phyloP scores from a whole-genome alignment of 2,329 filamentous ascomycete genomes.

The Nigrospora osmanthi region DNA sequence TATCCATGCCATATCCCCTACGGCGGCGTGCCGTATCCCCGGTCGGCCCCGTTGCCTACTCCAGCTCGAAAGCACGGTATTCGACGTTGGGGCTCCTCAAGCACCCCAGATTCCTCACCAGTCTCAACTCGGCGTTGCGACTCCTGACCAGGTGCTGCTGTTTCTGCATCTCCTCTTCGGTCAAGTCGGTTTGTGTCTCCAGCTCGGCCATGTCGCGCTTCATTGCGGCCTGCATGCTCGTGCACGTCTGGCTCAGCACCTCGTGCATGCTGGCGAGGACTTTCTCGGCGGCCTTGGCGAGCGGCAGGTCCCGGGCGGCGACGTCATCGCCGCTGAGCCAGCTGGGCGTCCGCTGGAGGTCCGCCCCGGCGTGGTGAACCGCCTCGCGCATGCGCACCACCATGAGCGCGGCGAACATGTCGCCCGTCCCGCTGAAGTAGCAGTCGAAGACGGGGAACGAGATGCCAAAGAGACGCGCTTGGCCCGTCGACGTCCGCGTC shows the following conservation, averaged over 20 bases:
- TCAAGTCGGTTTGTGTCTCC: conserved; percentile 27
- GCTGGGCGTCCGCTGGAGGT: conserved; percentile 44
- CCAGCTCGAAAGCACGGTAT: conserved; percentile 45
- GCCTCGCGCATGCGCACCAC: conserved; percentile 84
- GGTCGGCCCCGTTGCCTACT: background rate
- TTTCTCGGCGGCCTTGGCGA: conserved; percentile 77
- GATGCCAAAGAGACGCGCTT: conserved; percentile 79
- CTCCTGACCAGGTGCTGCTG: conserved; percentile 61
- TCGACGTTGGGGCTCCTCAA: conserved; percentile 58
- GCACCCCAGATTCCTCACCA: conserved; percentile 67
- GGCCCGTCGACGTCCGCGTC: conserved; percentile 51
- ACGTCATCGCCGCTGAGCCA: conserved; percentile 78
- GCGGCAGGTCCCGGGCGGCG: conserved; percentile 60
- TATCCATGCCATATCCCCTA: no score
- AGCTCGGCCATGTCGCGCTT: conserved; percentile 33
- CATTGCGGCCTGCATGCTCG: conserved; percentile 49
- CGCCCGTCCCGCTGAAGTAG: conserved; percentile 93
- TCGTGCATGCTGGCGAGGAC: conserved; percentile 90
- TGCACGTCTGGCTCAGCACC: conserved; percentile 63
- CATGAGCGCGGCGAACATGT: conserved; percentile 95
- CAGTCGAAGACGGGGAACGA: conserved; percentile 81
- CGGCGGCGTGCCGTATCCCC: background rate
- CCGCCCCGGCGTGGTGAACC: conserved; percentile 34
- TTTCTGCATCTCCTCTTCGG: conserved; percentile 40
- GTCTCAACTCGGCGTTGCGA: conserved; percentile 80